Conservation (phyloP, 257 asterid genomes). For the Nicotiana tabacum region DNA sequence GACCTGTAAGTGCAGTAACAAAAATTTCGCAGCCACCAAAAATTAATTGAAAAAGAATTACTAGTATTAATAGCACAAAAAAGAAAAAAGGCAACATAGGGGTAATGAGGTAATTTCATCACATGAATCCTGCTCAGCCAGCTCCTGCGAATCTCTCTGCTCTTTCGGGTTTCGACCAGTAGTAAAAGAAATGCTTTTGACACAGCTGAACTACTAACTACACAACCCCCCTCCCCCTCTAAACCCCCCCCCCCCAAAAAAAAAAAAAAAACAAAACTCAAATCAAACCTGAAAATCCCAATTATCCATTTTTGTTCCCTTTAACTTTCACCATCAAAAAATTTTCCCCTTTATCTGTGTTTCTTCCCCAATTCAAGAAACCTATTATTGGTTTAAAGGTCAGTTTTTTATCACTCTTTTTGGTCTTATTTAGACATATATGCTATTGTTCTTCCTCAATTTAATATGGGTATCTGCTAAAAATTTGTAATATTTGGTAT, state of each 20-base stretch:
- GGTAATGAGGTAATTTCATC: background rate
- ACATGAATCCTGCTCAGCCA: background rate
- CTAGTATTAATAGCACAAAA: background rate
- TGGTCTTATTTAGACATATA: background rate
- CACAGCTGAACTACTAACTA: background rate
- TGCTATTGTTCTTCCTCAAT: background rate
- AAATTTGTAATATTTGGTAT: background rate
- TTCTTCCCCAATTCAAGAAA: background rate
- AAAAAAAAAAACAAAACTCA: no score
- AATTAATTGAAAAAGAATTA: background rate
- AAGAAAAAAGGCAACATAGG: background rate
- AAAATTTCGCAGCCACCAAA: background rate
- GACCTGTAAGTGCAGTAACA: no score
- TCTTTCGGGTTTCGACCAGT: background rate
- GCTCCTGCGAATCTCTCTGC: background rate
- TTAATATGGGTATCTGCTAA: background rate
- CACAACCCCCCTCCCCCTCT: background rate
- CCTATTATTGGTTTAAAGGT: constrained; percentile 5
- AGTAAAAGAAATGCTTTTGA: background rate
- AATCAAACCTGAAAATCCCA: background rate
- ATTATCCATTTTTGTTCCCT: background rate
- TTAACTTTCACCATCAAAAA: background rate
- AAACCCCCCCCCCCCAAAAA: no score
- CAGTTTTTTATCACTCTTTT: background rate
- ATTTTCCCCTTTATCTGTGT: background rate